Conservation (phyloP, 768 basidiomycete species). For the Cantharellus anzutake region DNA sequence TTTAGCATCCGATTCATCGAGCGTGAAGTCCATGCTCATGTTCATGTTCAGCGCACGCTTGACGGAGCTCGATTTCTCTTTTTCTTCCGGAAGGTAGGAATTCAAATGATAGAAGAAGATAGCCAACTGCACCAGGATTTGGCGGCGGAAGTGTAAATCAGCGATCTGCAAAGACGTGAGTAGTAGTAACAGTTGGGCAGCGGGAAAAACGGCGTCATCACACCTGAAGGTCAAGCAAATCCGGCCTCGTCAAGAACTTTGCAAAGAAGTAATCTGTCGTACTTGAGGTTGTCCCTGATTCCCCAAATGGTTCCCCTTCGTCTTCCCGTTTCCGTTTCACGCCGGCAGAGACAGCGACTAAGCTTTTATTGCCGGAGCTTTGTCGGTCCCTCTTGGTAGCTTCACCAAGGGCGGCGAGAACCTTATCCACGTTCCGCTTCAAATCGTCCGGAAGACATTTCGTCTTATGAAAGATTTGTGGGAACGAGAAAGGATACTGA, state of each 20-base stretch:
- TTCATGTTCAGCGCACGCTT: constrained; percentile 2
- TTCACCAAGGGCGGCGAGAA: constrained; percentile 63
- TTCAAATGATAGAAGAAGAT: constrained; percentile 15
- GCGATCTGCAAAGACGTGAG: constrained; percentile 36
- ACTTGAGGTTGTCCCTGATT: background rate
- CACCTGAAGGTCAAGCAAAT: constrained; percentile 76
- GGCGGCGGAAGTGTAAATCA: constrained; percentile 83
- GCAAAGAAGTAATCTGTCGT: constrained; percentile 75
- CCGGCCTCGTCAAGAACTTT: constrained; percentile 79
- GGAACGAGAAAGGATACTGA: constrained; percentile 69
- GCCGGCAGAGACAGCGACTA: constrained; percentile 10
- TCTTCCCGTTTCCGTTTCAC: constrained; percentile 30
- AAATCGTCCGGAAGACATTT: constrained; percentile 38
- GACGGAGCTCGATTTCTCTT: constrained; percentile 1
- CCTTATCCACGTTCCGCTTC: constrained; percentile 47
- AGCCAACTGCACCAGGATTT: constrained; percentile 57
- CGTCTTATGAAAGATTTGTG: constrained; percentile 42
- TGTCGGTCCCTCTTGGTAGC: constrained; percentile 77
- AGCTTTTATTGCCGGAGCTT: constrained; percentile 59
- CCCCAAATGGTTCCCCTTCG: constrained; percentile 26
- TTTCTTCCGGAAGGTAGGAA: constrained; percentile 5
- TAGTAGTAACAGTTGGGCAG: background rate
- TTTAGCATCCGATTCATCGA: constrained; percentile 3
- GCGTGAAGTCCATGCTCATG: constrained; percentile 5
- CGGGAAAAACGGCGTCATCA: background rate